Evolutionary conservation across 2,329 filamentous ascomycete genomes (phyloP).

Genomic region (Cercospora zeae-maydis): DNA sequence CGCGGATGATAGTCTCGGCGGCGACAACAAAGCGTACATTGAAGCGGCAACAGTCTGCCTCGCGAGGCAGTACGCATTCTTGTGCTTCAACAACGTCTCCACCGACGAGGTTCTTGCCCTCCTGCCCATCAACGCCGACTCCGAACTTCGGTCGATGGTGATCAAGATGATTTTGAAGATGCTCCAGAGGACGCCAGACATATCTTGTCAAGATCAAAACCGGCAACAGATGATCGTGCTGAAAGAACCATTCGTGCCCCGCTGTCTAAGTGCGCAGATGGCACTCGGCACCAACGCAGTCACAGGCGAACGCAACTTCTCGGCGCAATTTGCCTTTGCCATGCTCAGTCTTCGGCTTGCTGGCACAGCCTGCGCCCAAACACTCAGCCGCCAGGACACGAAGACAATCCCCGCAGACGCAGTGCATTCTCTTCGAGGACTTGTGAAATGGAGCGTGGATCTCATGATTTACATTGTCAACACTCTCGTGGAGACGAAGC

Average conservation of each 20-base stretch:
- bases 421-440: constrained; percentile 67
- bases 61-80: constrained; percentile 34
- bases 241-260: constrained; percentile 67
- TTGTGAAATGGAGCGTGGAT: constrained; percentile 75
- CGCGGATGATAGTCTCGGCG: constrained; percentile 27
- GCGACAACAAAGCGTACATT: constrained; percentile 27
- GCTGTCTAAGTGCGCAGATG: constrained; percentile 74
- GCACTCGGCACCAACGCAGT: constrained; percentile 69
- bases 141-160: constrained; percentile 63
- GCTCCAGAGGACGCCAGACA: constrained; percentile 73
- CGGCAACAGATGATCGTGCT: constrained; percentile 60
- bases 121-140: constrained; percentile 42
- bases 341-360: constrained; percentile 71
- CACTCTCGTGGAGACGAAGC: constrained; percentile 47
- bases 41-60: constrained; percentile 35
- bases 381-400: constrained; percentile 23
- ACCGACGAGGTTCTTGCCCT: constrained; percentile 50
- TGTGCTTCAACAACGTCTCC: constrained; percentile 43
- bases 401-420: constrained; percentile 53
- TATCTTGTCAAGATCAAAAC: constrained; percentile 62
- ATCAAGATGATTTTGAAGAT: constrained; percentile 62
- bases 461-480: constrained; percentile 56
- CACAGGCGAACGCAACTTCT: constrained; percentile 58
- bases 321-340: constrained; percentile 71
- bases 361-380: constrained; percentile 28